Evolutionary conservation across 352 stramenopile species (phyloP).

Genomic region (Phytophthora sansomeana): DNA sequence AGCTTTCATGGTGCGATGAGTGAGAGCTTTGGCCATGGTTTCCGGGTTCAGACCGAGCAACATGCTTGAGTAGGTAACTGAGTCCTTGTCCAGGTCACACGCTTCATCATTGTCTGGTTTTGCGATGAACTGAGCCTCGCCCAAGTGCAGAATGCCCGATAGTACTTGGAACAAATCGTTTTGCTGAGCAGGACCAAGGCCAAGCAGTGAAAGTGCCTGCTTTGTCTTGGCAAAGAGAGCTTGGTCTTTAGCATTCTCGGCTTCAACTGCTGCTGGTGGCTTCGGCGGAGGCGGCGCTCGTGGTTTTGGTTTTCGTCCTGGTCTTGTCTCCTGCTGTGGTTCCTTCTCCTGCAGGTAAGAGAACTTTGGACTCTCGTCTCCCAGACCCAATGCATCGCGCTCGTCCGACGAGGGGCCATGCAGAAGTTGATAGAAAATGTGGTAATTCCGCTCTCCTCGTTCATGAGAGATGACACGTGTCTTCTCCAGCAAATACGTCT

Average conservation of each 20-base stretch:
- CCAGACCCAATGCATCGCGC: slow-evolving; percentile 53
- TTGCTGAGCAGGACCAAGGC: slow-evolving; percentile 61
- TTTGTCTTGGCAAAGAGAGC: slow-evolving; percentile 74
- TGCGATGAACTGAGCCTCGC: slow-evolving; percentile 63
- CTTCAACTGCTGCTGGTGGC: slow-evolving; percentile 38
- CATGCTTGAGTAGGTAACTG: slow-evolving; percentile 49
- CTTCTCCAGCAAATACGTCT: slow-evolving; percentile 98
- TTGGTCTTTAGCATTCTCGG: slow-evolving; percentile 45
- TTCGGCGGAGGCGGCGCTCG: slow-evolving; percentile 15
- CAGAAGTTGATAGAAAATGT: slow-evolving; percentile 96
- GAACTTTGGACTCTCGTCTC: slow-evolving; percentile 41
- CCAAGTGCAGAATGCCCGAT: slow-evolving; percentile 84
- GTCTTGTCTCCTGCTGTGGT: slow-evolving; percentile 27
- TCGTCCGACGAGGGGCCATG: slow-evolving; percentile 52
- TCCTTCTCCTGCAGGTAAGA: slow-evolving; percentile 61
- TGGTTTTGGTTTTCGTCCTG: slow-evolving; percentile 28
- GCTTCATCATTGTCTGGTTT: slow-evolving; percentile 68
- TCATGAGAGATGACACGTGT: slow-evolving; percentile 94
- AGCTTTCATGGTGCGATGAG: slow-evolving; percentile 73
- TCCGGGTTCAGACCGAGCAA: slow-evolving; percentile 59
- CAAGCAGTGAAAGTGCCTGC: slow-evolving; percentile 65
- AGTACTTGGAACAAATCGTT: slow-evolving; percentile 70
- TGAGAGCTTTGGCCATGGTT: slow-evolving; percentile 67
- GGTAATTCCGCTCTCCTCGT: slow-evolving; percentile 93
- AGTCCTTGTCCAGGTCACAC: slow-evolving; percentile 46